A percentile compares a stretch with the other conserved stretches of the same genome.
These are phyloP conservation scores for Epichloe sylvatica DNA, from an alignment of 2,329 filamentous ascomycete genomes.

Conservation along the genomic window DNA sequence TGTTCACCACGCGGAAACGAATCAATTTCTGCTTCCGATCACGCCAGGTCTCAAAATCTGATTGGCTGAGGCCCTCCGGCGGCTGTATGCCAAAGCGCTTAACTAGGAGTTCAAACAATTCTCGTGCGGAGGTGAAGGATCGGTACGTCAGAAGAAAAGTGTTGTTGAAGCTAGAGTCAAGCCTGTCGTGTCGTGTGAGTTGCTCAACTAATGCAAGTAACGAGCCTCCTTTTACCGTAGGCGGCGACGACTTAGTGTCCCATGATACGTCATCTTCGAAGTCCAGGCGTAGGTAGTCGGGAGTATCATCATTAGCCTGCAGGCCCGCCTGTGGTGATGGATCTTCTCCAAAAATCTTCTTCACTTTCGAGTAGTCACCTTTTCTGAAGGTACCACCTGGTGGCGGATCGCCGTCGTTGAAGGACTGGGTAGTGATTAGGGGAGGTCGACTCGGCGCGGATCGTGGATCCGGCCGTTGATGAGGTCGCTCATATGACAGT, in stretches of 20 bases:
- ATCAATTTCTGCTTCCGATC: conserved; percentile 94
- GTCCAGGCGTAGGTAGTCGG: conserved; percentile 74
- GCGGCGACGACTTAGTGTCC: conserved; percentile 64
- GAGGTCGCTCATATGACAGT: conserved; percentile 40
- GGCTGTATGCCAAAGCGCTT: conserved; percentile 88
- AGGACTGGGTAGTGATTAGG: conserved; percentile 46
- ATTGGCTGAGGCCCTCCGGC: conserved; percentile 59
- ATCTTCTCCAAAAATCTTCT: conserved; percentile 53
- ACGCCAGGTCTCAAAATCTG: conserved; percentile 76
- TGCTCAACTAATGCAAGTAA: conserved; percentile 84
- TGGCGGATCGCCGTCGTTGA: conserved; percentile 43
- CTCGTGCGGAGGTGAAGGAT: conserved; percentile 81
- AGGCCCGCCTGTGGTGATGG: conserved; percentile 34
- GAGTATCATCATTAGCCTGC: conserved; percentile 56
- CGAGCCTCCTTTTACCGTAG: conserved; percentile 76
- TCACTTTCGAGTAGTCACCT: conserved; percentile 49
- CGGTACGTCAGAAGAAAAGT: conserved; percentile 95
- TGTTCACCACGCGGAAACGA: conserved; percentile 91
- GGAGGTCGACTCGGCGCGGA: conserved; percentile 29
- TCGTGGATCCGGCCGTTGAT: conserved; percentile 44
- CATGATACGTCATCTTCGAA: conserved; percentile 81
- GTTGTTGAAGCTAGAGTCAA: conserved; percentile 91
- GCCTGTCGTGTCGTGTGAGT: conserved; percentile 85
- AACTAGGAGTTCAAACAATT: conserved; percentile 85
- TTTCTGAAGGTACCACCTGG: conserved; percentile 40